Evolutionary conservation across 1,284 basidiomycete species (phyloP).

Genomic region (Ganoderma meredithae): DNA sequence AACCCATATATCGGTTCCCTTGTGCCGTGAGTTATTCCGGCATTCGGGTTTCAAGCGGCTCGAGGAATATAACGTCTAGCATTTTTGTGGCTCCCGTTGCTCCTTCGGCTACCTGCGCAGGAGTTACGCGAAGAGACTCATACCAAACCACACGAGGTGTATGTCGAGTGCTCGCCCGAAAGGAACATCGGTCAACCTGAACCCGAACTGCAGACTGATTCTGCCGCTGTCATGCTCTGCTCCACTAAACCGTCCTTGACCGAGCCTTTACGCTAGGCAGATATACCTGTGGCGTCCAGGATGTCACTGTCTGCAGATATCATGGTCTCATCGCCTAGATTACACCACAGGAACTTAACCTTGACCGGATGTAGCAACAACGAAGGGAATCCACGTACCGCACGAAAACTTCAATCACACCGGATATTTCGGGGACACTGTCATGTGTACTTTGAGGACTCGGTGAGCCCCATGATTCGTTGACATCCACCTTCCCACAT

Average conservation of each 20-base stretch:
- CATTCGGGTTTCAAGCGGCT: too few relatives aligned
- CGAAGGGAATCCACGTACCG: neutral
- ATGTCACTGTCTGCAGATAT: neutral
- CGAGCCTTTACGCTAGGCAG: neutral
- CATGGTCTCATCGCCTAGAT: neutral
- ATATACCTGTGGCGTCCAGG: neutral
- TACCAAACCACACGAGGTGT: neutral
- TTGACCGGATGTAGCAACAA: neutral
- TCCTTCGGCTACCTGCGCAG: neutral
- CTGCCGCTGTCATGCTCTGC: neutral
- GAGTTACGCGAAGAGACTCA: neutral
- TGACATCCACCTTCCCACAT: neutral
- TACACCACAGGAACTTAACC: slow-evolving; percentile 1
- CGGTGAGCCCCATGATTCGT: neutral
- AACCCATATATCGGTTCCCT: neutral
- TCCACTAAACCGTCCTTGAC: neutral
- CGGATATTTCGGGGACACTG: too few relatives aligned
- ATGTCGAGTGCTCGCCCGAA: neutral
- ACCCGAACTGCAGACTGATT: neutral
- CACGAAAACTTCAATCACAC: too few relatives aligned
- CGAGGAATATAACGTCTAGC: neutral
- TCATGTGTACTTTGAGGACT: too few relatives aligned
- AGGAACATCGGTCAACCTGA: neutral
- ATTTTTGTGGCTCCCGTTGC: neutral
- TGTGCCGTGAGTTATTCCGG: neutral